Base-by-base conservation (phyloP, 2,329 filamentous ascomycete species). In the Paecilomyces sp. region DNA sequence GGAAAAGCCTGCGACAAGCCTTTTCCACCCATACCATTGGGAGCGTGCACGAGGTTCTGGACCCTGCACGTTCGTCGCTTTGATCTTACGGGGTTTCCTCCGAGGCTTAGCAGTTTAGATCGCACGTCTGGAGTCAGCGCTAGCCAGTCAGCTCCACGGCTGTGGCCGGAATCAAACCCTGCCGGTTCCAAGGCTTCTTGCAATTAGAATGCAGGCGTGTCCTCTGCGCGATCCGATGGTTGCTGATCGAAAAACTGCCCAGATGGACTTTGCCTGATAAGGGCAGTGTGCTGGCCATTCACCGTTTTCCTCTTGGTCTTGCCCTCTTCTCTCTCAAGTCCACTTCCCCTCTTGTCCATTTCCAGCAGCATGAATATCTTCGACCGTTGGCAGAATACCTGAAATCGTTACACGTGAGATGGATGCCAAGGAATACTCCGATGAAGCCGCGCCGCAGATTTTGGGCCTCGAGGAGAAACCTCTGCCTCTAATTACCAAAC, bases 211-310 rank as follows among this genome's bases (percentile, higher is more conserved):
- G 41, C 41, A 9, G 15, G 41, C 13, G 51, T 53, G 18, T 24
- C 51, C 13, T 53, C 9, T 53, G 12, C 22, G 18, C 18, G 28
- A 30, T 54, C 24, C 52, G 52, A 54, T 31, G 34, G 22, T 15
- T 18, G 41, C 41, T 47, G 41, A 25, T 24, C 30, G 54, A 33
- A 25, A 25, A 15, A 41, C 54, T 36, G 15, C 57, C 30, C 30
- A 60, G 58, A 67, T 68, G 63, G 62, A 57, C 66, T 64, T 67
- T 65, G 63, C 61, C 65, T 64, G 61, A 66, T 67, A 66, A 62
- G 62, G 63, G 63, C 66, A 68, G 65, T 67, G 67, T 62, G 64
- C 66, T 65, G 66, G 60, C 65, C 64, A 67, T 64, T 68, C 66
- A 67, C 61, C 68, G 51, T 60, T 66, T 61, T 62, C 60, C 56